Evolutionary conservation across 2,329 filamentous ascomycete species (phyloP), one percentile per base, ranked within the genome.

Genomic region (Ascochyta rabiei): DNA sequence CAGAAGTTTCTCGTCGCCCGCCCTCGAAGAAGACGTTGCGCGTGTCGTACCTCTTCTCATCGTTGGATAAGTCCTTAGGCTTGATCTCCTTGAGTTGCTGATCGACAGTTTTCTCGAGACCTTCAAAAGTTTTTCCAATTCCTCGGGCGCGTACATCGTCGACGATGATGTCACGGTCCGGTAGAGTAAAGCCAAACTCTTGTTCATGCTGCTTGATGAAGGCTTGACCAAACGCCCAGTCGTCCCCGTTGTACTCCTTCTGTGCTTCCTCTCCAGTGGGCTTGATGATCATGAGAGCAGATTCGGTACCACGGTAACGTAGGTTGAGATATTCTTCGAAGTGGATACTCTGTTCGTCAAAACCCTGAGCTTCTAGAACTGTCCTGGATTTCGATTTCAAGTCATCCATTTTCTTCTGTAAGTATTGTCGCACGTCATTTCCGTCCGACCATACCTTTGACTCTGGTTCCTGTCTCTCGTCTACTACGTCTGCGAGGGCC

Each of bases 321-420:
- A 97, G 92, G 71, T 97, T 96, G 52, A 98, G 84, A 68, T 96
- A 97, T 70, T 96, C 90, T 71, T 96, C 92, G 67, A 93, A 96
- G 0, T 87, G 82, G 21, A 96, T 90, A 28, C 90, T 86, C 5
- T 84, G 77, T 38, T 89, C 84, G 1, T 82, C 79, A 68, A 97
- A 96, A 0, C 92, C 93, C 75, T 97, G 93, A 2, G 89, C 87
- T 19, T 80, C 79, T 4, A 97, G 78, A 0, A 86, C 84, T 16
- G 80, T 77, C 0, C 80, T 83, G 0, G 91, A 93, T 69, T 88
- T 91, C n/a, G 84, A 81, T 76, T 90, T 93, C 33, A 97, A 81
- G 41, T 90, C 88, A 18, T 86, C 81, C 83, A 97, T 90, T 75
- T 93, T 95, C 23, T 75, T 76, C 65, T 86, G 84, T 15, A 97